phyloP scores from a whole-genome alignment of 1,284 basidiomycete genomes.

The Coniferiporia weirii region DNA sequence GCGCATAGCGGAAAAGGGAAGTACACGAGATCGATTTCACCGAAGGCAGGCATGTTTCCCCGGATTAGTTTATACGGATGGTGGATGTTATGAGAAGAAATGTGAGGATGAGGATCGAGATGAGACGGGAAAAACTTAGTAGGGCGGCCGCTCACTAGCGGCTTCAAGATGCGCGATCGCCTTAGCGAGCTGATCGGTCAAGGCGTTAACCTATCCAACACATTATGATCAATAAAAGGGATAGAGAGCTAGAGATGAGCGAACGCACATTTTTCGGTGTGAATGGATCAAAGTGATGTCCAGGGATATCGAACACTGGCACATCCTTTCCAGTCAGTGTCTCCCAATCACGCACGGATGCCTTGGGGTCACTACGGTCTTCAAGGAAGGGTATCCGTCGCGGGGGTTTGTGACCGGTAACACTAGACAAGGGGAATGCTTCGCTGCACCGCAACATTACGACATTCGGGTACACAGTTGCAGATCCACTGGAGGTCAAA shows the following conservation, averaged over 20 bases:
- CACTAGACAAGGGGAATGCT: background rate
- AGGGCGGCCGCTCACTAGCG: background rate
- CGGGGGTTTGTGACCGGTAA: conserved; percentile 15
- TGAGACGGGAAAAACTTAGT: background rate
- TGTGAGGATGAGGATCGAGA: background rate
- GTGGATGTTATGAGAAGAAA: background rate
- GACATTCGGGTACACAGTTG: conserved; percentile 4
- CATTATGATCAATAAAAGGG: background rate
- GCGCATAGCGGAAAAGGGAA: background rate
- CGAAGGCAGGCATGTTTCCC: background rate
- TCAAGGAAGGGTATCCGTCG: conserved; percentile 46
- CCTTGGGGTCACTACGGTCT: conserved; percentile 35
- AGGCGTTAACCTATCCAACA: background rate
- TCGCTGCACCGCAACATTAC: conserved; percentile 17
- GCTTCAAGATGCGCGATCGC: conserved; percentile 12
- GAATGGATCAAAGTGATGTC: conserved; percentile 63
- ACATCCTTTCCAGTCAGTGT: conserved; percentile 33
- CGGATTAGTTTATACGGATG: too few species aligned
- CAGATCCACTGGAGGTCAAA: conserved; percentile 15
- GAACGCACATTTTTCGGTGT: conserved; percentile 43
- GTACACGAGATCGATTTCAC: background rate
- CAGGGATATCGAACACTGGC: conserved; percentile 51
- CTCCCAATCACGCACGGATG: conserved; percentile 45
- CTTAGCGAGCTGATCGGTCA: conserved; percentile 10
- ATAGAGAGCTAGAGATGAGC: conserved; percentile 13